Evolutionary conservation across 1,284 basidiomycete species (phyloP).

Genomic region (Melampsora medusae): DNA sequence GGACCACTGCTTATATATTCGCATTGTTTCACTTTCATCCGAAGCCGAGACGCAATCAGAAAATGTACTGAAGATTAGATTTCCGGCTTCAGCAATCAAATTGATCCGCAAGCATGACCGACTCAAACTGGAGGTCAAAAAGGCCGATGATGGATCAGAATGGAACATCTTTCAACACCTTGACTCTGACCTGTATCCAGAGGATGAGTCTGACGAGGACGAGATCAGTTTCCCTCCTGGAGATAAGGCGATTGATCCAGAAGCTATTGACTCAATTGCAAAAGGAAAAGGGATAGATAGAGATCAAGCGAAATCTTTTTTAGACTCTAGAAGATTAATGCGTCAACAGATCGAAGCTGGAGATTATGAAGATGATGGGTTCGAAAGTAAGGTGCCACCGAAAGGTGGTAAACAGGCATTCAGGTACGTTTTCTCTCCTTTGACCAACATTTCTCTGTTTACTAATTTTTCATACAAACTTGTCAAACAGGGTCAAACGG

Average conservation of each 20-base stretch:
- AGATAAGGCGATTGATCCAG: neutral
- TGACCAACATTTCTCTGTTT: neutral
- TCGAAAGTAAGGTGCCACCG: slow-evolving; percentile 44
- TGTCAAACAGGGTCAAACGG: neutral
- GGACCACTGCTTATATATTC: neutral
- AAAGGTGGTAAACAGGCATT: slow-evolving; percentile 45
- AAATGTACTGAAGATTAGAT: slow-evolving; percentile 32
- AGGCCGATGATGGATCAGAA: slow-evolving; percentile 33
- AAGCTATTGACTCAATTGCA: neutral
- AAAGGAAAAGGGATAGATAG: slow-evolving; percentile 19
- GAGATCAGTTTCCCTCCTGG: neutral
- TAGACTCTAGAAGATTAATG: slow-evolving; percentile 23
- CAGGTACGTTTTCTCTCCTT: slow-evolving; percentile 8
- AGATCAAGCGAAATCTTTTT: slow-evolving; percentile 8
- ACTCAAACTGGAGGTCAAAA: slow-evolving; percentile 27
- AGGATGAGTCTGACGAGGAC: slow-evolving; percentile 42
- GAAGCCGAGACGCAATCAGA: neutral
- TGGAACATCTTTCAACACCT: slow-evolving; percentile 41
- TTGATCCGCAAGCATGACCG: slow-evolving; percentile 35
- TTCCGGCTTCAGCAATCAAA: slow-evolving; percentile 40
- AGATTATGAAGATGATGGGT: slow-evolving; percentile 45
- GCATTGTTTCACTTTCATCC: no score
- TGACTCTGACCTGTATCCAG: slow-evolving; percentile 30
- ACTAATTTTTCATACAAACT: neutral
- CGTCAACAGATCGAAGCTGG: slow-evolving; percentile 37